A percentile compares a stretch with the other conserved stretches of the same genome.
phyloP scores from a whole-genome alignment of 176 grass and related monocot genomes.

The Otatea glauca region DNA sequence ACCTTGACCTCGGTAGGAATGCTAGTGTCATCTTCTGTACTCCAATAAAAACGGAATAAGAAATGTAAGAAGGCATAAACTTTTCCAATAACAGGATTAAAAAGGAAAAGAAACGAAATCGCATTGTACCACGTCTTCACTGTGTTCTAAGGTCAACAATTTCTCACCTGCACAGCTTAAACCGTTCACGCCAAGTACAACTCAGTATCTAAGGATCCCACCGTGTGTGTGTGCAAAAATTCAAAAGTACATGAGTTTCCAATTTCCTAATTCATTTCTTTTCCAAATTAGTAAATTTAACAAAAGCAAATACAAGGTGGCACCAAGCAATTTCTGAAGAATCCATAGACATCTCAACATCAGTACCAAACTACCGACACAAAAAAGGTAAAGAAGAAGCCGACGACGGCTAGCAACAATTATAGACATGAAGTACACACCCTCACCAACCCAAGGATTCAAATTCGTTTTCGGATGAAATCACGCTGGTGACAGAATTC shows the following conservation, averaged over 20 bases:
- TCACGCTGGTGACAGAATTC: too few species aligned
- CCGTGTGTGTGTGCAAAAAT: background rate
- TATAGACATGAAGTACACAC: background rate
- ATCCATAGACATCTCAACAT: background rate
- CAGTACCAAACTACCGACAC: background rate
- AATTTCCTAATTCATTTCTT: background rate
- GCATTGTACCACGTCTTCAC: background rate
- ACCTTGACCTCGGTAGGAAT: slow-evolving; percentile 61
- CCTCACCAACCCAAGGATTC: too few species aligned
- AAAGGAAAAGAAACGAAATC: slow-evolving; percentile 27
- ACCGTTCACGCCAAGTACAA: background rate
- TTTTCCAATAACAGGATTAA: slow-evolving; percentile 22
- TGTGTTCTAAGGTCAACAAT: background rate
- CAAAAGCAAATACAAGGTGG: background rate
- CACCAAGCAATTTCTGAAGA: background rate
- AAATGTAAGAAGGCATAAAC: background rate
- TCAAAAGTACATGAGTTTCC: background rate
- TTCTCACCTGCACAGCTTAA: background rate
- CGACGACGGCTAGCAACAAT: too few species aligned
- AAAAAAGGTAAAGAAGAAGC: background rate
- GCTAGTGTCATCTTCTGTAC: slow-evolving; percentile 78
- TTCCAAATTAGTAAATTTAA: slow-evolving; percentile 7
- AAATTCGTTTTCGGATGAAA: too few species aligned
- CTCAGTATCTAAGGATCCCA: background rate
- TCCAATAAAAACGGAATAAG: background rate